Conservation (phyloP, 352 stramenopile species). For the Pythium monospermum region DNA sequence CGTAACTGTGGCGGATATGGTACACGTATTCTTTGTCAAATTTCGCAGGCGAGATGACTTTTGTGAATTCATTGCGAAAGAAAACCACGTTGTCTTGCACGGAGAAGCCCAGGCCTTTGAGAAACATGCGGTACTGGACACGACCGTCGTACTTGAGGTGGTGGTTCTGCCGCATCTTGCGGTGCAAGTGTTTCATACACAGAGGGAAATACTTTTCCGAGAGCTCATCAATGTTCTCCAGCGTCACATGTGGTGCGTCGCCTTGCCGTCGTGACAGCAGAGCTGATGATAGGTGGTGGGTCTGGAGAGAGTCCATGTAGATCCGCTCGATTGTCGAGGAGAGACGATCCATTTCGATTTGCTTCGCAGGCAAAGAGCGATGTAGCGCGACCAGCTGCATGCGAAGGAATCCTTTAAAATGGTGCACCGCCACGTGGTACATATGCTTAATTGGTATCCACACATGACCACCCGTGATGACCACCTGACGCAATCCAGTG, state of each 20-base stretch:
- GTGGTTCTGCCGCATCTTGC: conserved; percentile 63
- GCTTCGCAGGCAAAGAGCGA: conserved; percentile 37
- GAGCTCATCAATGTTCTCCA: conserved; percentile 66
- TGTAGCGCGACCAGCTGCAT: conserved; percentile 36
- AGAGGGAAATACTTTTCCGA: conserved; percentile 63
- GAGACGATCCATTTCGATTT: conserved; percentile 31
- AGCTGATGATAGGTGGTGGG: conserved; percentile 6
- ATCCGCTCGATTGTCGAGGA: conserved; percentile 35
- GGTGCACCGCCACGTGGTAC: conserved; percentile 30
- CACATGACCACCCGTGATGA: conserved; percentile 44
- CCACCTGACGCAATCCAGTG: conserved; percentile 32
- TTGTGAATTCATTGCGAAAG: conserved; percentile 70
- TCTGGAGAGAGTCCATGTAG: conserved; percentile 24
- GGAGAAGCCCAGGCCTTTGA: conserved; percentile 77
- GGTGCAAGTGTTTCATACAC: conserved; percentile 75
- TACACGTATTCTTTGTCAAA: conserved; percentile 87
- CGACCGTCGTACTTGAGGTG: conserved; percentile 86
- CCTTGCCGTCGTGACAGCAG: neutral
- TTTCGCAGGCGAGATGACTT: conserved; percentile 41
- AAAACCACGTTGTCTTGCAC: conserved; percentile 74
- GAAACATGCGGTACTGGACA: conserved; percentile 79
- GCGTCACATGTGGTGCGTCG: conserved; percentile 33
- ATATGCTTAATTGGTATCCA: conserved; percentile 36
- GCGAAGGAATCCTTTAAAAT: conserved; percentile 30
- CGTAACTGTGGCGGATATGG: conserved; percentile 85